phyloP scores from a whole-genome alignment of 805 yeast genomes.

The Metschnikowia borealis region DNA sequence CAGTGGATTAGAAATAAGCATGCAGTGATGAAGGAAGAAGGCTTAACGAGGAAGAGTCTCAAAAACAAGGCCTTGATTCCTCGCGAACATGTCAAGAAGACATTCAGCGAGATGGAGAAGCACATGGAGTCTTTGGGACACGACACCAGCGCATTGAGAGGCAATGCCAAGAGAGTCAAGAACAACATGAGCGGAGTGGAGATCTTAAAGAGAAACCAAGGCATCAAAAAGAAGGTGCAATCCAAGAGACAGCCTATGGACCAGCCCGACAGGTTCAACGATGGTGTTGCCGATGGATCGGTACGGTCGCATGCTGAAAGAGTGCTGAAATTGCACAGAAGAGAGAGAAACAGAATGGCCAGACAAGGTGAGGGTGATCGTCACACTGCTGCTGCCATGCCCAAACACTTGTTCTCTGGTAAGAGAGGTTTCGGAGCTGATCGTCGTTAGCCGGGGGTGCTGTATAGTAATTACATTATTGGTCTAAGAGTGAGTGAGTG shows the following conservation, averaged over 20 bases:
- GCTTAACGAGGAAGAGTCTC: conserved; percentile 79
- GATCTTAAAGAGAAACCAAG: conserved; percentile 58
- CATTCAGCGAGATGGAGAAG: conserved; percentile 74
- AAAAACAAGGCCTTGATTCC: conserved; percentile 88
- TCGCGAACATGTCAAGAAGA: conserved; percentile 77
- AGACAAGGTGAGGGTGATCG: conserved; percentile 96
- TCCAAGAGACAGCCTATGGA: conserved; percentile 45
- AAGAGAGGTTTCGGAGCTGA: conserved; percentile 96
- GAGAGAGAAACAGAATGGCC: conserved; percentile 88
- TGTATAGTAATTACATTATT: neutral
- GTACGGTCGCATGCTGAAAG: conserved; percentile 81
- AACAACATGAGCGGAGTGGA: conserved; percentile 68
- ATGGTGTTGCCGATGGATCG: conserved; percentile 81
- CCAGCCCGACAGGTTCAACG: conserved; percentile 79
- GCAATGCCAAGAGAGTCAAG: conserved; percentile 30
- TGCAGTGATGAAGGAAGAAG: conserved; percentile 86
- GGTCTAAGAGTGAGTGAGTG: neutral
- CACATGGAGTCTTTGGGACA: conserved; percentile 90
- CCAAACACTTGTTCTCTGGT: conserved; percentile 94
- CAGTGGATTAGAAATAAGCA: conserved; percentile 94
- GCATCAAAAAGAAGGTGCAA: conserved; percentile 36
- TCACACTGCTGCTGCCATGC: conserved; percentile 76
- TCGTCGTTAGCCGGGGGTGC: conserved; percentile 54
- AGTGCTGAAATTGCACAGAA: conserved; percentile 83
- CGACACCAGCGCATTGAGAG: conserved; percentile 62